Evolutionary conservation across 257 asterid genomes (phyloP).

Genomic region (Solanum megistacrolobum): DNA sequence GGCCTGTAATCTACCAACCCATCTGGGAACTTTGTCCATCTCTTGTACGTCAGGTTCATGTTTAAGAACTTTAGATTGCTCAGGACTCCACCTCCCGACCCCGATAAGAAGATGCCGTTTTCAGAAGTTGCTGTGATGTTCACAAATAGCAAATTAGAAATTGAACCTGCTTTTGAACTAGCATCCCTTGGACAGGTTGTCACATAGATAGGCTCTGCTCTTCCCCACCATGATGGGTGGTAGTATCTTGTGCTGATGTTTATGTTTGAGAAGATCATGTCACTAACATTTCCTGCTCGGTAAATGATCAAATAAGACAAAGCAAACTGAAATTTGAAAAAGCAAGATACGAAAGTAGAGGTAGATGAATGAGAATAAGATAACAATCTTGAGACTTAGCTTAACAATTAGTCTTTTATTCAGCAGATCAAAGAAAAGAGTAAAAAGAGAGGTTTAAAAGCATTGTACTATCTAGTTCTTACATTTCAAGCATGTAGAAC

Average conservation of each 20-base stretch:
- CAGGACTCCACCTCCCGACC: conserved; percentile 54
- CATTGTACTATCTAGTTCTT: not conserved
- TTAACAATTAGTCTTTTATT: not conserved
- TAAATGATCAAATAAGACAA: not conserved
- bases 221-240: conserved; percentile 94
- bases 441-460: not conserved
- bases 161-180: conserved; percentile 50
- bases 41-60: conserved; percentile 52
- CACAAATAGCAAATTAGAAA: conserved; percentile 58
- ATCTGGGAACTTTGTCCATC: conserved; percentile 68
- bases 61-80: conserved; percentile 53
- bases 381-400: not conserved
- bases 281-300: conserved; percentile 66
- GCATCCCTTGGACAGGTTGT: conserved; percentile 69
- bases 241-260: conserved; percentile 76
- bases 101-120: conserved; percentile 77
- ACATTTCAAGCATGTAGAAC: not conserved
- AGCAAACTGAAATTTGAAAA: not conserved
- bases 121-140: conserved; percentile 79
- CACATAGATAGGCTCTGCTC: conserved; percentile 87
- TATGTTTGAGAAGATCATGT: conserved; percentile 76
- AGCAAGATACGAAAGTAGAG: not conserved
- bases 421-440: not conserved
- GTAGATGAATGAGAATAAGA: not conserved
- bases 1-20: conserved; percentile 83